A percentile compares a stretch with the other conserved stretches of the same genome.
These are phyloP conservation scores for Hippophae tibetana DNA, from an alignment of 306 rosid species.

Conservation along the genomic window DNA sequence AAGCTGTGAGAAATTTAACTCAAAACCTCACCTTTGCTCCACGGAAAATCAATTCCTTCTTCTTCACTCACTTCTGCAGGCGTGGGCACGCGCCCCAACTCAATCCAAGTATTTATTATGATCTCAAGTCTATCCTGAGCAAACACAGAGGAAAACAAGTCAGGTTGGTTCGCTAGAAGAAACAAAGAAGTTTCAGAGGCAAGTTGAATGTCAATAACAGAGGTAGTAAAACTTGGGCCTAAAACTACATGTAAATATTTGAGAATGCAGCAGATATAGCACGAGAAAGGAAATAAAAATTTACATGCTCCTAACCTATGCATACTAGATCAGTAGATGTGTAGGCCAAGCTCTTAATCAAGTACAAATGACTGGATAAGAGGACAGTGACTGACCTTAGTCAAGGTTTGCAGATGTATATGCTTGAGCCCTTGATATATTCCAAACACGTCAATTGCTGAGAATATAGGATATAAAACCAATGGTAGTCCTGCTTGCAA, in stretches of 20 bases:
- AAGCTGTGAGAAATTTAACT: slow-evolving; percentile 7
- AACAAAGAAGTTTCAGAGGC: neutral
- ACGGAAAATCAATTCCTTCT: slow-evolving; percentile 61
- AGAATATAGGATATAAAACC: slow-evolving; percentile 64
- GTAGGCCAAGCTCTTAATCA: slow-evolving; percentile 17
- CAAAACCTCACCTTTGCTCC: slow-evolving; percentile 47
- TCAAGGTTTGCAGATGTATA: slow-evolving; percentile 79
- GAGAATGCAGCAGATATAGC: neutral
- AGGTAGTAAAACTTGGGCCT: neutral
- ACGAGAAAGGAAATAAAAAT: neutral
- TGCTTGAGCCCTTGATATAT: slow-evolving; percentile 75
- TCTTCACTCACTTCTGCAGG: slow-evolving; percentile 79
- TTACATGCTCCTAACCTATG: neutral
- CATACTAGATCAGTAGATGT: neutral
- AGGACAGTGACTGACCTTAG: slow-evolving; percentile 44
- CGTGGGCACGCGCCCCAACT: slow-evolving; percentile 55
- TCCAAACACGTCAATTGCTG: slow-evolving; percentile 75
- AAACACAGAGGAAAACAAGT: neutral
- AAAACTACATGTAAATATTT: neutral
- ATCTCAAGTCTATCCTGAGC: slow-evolving; percentile 91
- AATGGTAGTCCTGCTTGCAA: slow-evolving; percentile 51
- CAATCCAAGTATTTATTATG: slow-evolving; percentile 68
- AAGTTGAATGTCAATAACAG: neutral
- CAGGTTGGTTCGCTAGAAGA: neutral
- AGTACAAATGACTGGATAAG: neutral